A percentile compares a stretch with the other conserved stretches of the same genome.
These are phyloP conservation scores for Sinapis alba DNA, from an alignment of 441 rosid genomes.

Conservation along the genomic window DNA sequence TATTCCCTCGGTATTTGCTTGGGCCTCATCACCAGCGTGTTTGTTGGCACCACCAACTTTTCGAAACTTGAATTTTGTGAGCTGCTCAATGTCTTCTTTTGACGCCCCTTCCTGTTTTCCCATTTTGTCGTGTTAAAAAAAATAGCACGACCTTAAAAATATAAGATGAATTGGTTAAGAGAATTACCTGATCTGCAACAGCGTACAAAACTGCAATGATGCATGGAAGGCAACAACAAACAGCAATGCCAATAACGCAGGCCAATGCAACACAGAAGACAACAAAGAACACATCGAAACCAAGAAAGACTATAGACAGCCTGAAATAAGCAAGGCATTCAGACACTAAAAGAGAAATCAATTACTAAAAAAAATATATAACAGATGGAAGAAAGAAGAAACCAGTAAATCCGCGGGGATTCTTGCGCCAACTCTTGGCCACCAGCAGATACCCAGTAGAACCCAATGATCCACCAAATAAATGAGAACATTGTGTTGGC, in stretches of 20 bases:
- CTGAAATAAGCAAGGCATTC: conserved; percentile 50
- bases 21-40: conserved; percentile 45
- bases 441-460: conserved; percentile 96
- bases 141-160: neutral
- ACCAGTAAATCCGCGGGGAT: conserved; percentile 93
- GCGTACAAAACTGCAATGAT: conserved; percentile 96
- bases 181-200: conserved; percentile 93
- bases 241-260: conserved; percentile 94
- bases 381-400: conserved; percentile 35
- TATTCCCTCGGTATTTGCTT: conserved; percentile 60
- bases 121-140: neutral
- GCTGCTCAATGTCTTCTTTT: conserved; percentile 90
- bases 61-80: conserved; percentile 78
- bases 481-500: conserved; percentile 95
- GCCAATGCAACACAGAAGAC: conserved; percentile 97
- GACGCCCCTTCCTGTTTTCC: conserved; percentile 90
- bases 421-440: conserved; percentile 68
- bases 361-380: neutral
- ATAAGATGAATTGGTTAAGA: conserved; percentile 5
- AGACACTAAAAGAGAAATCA: neutral
- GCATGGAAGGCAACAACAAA: conserved; percentile 98
- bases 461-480: conserved; percentile 99
- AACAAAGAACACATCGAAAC: conserved; percentile 98
- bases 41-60: conserved; percentile 52
- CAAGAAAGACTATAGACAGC: conserved; percentile 93